Base-by-base conservation (phyloP, 768 basidiomycete genomes). In the Sarcodon aspratus region DNA sequence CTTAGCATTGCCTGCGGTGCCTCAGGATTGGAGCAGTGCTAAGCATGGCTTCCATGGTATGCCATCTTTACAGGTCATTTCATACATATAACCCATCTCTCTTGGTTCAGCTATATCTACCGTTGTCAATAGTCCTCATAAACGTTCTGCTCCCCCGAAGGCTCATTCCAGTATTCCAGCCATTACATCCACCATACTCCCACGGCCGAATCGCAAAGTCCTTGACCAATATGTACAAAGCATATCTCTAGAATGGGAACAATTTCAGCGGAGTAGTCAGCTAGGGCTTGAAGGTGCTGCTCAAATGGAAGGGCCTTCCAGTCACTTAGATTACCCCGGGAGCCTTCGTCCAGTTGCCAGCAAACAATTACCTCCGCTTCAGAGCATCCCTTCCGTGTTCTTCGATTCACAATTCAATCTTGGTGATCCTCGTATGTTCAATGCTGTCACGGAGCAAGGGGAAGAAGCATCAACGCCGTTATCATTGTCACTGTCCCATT, bases 31-130 rank as follows among this genome's bases (percentile, higher is more conserved):
- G 87, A 86, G 83, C 57, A 87, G 85, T 60, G 70, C 83, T 12
- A 79, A 76, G 42, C 83, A 89, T 56, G 92, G 92, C 7, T 94
- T 95, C 68, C 87, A 95, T 62, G 91, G 91, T 88, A 62, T 49
- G 78, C 21, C 8, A 7, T 7, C 1, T 21, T 15, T 21, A 33
- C 12, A 46, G 37, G 36, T 52, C 38, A 21, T 33, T 7, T 33
- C 35, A 8, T 6, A 17, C 3, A 9, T 31, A 35, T 36, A 33
- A 45, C 15, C 18, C 31, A 8, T 17, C 45, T 57, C 9, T 50
- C 50, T 21, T n/a, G 15, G 33, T 44, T 11, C 62, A 96, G 94
- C 92, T 36, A 93, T 96, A 54, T 94, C 93, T 8, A 93, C 89
- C 13, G 88, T 96, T 27, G 76, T 96, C 46, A 93, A 93, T 58